Evolutionary conservation across 106 monocot species (phyloP).

Genomic region (Dioscorea zingiberensis): DNA sequence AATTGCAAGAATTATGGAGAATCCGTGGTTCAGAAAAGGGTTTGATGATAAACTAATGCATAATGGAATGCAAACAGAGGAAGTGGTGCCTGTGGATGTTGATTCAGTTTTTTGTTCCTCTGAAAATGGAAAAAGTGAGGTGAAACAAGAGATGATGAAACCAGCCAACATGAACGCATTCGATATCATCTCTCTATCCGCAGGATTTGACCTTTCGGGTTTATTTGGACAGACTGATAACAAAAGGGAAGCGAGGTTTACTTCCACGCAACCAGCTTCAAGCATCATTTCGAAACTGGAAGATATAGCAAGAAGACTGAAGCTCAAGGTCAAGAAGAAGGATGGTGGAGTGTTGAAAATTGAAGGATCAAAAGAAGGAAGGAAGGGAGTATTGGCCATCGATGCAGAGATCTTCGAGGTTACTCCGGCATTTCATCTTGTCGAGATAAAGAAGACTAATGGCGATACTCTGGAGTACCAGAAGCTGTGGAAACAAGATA

Average conservation of each 20-base stretch:
- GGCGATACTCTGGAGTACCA: slow-evolving; percentile 62
- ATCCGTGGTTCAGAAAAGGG: slow-evolving; percentile 41
- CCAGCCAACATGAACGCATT: slow-evolving; percentile 57
- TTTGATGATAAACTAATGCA: slow-evolving; percentile 15
- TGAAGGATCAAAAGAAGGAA: slow-evolving; percentile 43
- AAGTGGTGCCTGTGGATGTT: slow-evolving; percentile 21
- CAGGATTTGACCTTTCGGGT: slow-evolving; percentile 62
- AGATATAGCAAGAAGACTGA: slow-evolving; percentile 36
- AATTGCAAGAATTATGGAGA: slow-evolving; percentile 34
- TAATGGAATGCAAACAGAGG: slow-evolving; percentile 9
- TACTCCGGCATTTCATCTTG: slow-evolving; percentile 48
- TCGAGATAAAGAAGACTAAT: slow-evolving; percentile 48
- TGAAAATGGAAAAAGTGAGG: slow-evolving; percentile 7
- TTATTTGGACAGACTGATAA: slow-evolving; percentile 38
- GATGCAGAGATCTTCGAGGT: slow-evolving; percentile 66
- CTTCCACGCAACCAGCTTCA: slow-evolving; percentile 34
- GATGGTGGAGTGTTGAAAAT: slow-evolving; percentile 47
- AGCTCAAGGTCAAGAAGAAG: slow-evolving; percentile 52
- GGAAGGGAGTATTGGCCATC: slow-evolving; percentile 46
- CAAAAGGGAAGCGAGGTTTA: slow-evolving; percentile 41
- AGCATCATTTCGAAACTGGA: slow-evolving; percentile 46
- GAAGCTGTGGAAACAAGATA: slow-evolving; percentile 39
- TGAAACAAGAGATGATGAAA: slow-evolving; percentile 17
- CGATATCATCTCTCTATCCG: slow-evolving; percentile 63
- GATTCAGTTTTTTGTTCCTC: slow-evolving; percentile 7